Evolutionary conservation across 2,329 filamentous ascomycete species (phyloP).

Genomic region (Cladosporium phlei): DNA sequence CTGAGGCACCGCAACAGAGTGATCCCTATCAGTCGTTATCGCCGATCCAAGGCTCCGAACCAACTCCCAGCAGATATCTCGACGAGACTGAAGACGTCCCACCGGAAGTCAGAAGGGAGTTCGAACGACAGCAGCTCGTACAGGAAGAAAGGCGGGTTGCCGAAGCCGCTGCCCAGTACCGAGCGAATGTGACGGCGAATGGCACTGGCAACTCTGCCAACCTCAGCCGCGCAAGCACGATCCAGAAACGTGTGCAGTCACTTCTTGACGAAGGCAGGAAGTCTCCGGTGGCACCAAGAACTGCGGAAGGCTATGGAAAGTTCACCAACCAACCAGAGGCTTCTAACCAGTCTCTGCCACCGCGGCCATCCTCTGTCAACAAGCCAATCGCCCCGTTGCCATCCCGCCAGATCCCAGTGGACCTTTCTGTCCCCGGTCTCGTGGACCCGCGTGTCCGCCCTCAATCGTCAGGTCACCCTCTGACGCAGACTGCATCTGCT

Average conservation of each 20-base stretch:
- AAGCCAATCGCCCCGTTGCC: neutral
- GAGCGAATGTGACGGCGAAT: constrained; percentile 64
- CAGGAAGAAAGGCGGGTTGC: constrained; percentile 89
- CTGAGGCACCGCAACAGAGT: constrained; percentile 1
- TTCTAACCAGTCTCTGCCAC: neutral
- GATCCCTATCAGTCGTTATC: constrained; percentile 42
- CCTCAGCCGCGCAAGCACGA: constrained; percentile 68
- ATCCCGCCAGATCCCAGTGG: neutral
- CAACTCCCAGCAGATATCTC: constrained; percentile 53
- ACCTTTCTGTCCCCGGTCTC: constrained; percentile 3
- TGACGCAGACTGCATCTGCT: constrained; percentile 6
- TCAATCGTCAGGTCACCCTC: constrained; percentile 7
- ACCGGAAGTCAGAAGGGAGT: constrained; percentile 82
- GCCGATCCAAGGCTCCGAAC: constrained; percentile 72
- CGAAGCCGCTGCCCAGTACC: constrained; percentile 82
- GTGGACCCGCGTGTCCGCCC: constrained; percentile 7
- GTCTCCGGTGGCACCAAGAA: constrained; percentile 55
- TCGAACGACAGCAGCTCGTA: constrained; percentile 74
- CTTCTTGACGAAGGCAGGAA: constrained; percentile 70
- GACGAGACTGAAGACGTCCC: constrained; percentile 65
- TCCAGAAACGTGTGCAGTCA: constrained; percentile 85
- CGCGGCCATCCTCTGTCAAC: neutral
- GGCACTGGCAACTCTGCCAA: constrained; percentile 48
- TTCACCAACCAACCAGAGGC: constrained; percentile 58
- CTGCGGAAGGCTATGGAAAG: constrained; percentile 83